These are phyloP conservation scores for Penicillium sp. DNA, from an alignment of 2,329 filamentous ascomycete species.

Conservation along the genomic window DNA sequence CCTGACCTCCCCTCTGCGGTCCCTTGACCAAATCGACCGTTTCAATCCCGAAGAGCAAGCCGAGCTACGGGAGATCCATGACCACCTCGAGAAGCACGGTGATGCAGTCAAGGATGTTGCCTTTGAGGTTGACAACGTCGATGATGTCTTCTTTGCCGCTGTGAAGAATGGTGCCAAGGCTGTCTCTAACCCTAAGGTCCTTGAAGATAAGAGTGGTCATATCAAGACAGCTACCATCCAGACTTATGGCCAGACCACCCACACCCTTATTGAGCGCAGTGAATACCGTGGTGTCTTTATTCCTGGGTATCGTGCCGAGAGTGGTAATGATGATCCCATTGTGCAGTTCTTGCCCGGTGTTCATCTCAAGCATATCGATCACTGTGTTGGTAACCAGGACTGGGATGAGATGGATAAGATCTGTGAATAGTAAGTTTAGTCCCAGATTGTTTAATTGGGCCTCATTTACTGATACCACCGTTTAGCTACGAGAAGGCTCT, in stretches of 20 bases:
- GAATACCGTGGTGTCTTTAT: slow-evolving; percentile 75
- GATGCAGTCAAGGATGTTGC: slow-evolving; percentile 95
- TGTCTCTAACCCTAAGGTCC: slow-evolving; percentile 54
- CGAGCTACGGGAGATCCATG: slow-evolving; percentile 71
- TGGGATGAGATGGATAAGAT: slow-evolving; percentile 80
- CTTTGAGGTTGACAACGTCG: slow-evolving; percentile 88
- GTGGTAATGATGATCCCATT: slow-evolving; percentile 48
- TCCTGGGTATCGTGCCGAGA: slow-evolving; percentile 69
- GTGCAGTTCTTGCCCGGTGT: slow-evolving; percentile 58
- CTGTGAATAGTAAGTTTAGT: slow-evolving; percentile 55
- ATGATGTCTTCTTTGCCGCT: slow-evolving; percentile 73
- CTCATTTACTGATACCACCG: slow-evolving; percentile 5
- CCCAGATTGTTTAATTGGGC: too few relatives aligned
- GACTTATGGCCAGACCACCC: slow-evolving; percentile 93
- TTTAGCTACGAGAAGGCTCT: slow-evolving; percentile 79
- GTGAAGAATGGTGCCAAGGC: slow-evolving; percentile 51
- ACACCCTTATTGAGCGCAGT: slow-evolving; percentile 76
- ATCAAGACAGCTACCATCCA: slow-evolving; percentile 75
- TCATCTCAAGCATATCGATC: slow-evolving; percentile 74
- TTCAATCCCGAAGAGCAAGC: slow-evolving; percentile 56
- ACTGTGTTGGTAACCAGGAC: slow-evolving; percentile 96
- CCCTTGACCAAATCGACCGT: slow-evolving; percentile 61
- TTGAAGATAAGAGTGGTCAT: slow-evolving; percentile 60
- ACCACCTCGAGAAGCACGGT: slow-evolving; percentile 80
- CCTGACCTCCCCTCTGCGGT: slow-evolving; percentile 53